A percentile compares a stretch with the other conserved stretches of the same genome.
These are phyloP conservation scores for Sherardia arvensis DNA, from an alignment of 257 asterid species.

Conservation along the genomic window DNA sequence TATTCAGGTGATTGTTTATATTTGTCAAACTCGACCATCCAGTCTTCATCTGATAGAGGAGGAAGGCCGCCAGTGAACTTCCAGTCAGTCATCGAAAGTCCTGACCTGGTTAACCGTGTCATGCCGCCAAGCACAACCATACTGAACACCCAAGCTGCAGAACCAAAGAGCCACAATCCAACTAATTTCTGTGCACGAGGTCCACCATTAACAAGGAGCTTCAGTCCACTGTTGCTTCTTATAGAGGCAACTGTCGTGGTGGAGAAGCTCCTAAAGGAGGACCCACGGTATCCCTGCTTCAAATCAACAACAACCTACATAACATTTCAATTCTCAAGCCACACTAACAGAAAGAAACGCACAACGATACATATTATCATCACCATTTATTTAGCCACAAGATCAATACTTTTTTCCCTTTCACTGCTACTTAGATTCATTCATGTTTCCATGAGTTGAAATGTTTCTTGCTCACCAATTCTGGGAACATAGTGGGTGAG, in stretches of 20 bases:
- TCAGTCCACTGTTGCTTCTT: constrained; percentile 37
- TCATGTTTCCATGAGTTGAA: too few species aligned
- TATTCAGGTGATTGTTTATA: constrained; percentile 93
- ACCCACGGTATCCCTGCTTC: constrained; percentile 28
- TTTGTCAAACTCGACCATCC: constrained; percentile 80
- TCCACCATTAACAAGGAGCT: constrained; percentile 76
- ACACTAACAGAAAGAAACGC: not conserved
- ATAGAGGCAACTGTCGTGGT: constrained; percentile 40
- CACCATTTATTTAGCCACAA: too few species aligned
- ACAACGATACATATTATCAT: not conserved
- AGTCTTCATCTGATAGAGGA: constrained; percentile 77
- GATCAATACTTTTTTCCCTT: too few species aligned
- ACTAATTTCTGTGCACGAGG: constrained; percentile 75
- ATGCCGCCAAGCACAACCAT: constrained; percentile 97
- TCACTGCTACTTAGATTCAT: too few species aligned
- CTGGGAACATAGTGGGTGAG: too few species aligned
- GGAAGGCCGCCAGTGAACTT: constrained; percentile 89
- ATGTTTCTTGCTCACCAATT: not conserved
- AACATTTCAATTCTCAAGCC: not conserved
- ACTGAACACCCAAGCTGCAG: constrained; percentile 94
- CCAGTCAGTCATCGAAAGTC: constrained; percentile 99
- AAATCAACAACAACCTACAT: not conserved
- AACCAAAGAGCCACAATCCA: constrained; percentile 85
- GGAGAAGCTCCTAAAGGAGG: constrained; percentile 41
- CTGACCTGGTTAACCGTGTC: constrained; percentile 87